phyloP scores from a whole-genome alignment of 2,329 filamentous ascomycete species.

The Cucurbitaria berberidis region DNA sequence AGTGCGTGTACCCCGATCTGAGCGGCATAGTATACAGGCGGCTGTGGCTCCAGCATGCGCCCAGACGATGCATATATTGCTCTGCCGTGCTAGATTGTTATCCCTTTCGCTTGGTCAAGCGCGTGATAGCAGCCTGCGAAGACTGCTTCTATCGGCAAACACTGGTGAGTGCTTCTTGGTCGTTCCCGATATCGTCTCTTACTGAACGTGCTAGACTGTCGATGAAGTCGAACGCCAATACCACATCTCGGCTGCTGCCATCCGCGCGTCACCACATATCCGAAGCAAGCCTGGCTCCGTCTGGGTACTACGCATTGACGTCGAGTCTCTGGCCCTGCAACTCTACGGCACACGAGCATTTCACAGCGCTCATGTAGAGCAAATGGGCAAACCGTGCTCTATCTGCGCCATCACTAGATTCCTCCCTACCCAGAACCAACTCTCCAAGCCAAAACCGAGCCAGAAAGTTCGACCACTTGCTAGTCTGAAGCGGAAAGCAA shows the following conservation, averaged over 20 bases:
- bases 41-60: slow-evolving; percentile 40
- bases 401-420: slow-evolving; percentile 31
- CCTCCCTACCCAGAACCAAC: neutral
- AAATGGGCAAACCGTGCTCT: slow-evolving; percentile 30
- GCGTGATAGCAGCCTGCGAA: slow-evolving; percentile 29
- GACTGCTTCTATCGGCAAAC: slow-evolving; percentile 41
- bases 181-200: neutral
- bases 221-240: slow-evolving; percentile 38
- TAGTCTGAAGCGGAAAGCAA: neutral
- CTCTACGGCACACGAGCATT: slow-evolving; percentile 40
- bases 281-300: slow-evolving; percentile 19
- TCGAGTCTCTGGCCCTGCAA: slow-evolving; percentile 36
- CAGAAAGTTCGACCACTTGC: slow-evolving; percentile 1
- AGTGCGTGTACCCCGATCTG: slow-evolving; percentile 33
- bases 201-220: slow-evolving; percentile 19
- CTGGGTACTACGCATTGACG: slow-evolving; percentile 39
- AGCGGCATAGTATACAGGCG: slow-evolving; percentile 37
- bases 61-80: slow-evolving; percentile 38
- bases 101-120: slow-evolving; percentile 25
- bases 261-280: slow-evolving; percentile 20
- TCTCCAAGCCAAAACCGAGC: neutral
- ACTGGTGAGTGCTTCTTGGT: slow-evolving; percentile 19
- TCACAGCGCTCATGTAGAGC: slow-evolving; percentile 30
- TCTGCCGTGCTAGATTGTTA: slow-evolving; percentile 29
- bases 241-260: slow-evolving; percentile 28